These are phyloP conservation scores for Colletotrichum spinosum DNA, from an alignment of 2,329 filamentous ascomycete species.

Conservation along the genomic window DNA sequence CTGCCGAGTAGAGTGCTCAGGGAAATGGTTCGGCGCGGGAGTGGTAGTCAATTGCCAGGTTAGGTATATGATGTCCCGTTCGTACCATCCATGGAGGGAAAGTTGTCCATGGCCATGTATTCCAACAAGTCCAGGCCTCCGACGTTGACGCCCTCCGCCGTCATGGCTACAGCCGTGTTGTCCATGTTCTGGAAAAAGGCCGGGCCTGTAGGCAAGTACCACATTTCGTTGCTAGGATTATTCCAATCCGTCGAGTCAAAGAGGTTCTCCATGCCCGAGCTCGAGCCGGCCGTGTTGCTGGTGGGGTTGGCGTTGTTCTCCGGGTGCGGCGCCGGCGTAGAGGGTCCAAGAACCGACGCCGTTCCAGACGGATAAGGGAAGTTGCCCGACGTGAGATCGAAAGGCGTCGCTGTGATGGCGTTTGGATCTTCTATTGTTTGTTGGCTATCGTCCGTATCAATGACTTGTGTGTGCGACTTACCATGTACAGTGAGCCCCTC, in stretches of 20 bases:
- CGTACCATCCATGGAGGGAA: conserved; percentile 45
- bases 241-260: conserved; percentile 65
- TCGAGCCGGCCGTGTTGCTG: conserved; percentile 21
- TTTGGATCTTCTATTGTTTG: conserved; percentile 38
- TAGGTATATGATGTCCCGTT: conserved; percentile 30
- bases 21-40: neutral
- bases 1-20: neutral
- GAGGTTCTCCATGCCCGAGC: conserved; percentile 47
- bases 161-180: conserved; percentile 72
- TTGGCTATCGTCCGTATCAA: conserved; percentile 34
- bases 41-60: conserved; percentile 3
- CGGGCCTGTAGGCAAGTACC: conserved; percentile 73
- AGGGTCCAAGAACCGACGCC: conserved; percentile 60
- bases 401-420: conserved; percentile 72
- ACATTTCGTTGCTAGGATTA: conserved; percentile 70
- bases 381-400: conserved; percentile 65
- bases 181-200: conserved; percentile 75
- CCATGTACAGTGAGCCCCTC: conserved; percentile 54
- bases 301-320: conserved; percentile 47
- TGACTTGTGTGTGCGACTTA: conserved; percentile 41
- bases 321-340: conserved; percentile 58
- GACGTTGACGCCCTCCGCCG: conserved; percentile 74
- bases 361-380: conserved; percentile 65
- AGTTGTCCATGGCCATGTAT: conserved; percentile 73
- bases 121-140: conserved; percentile 75